Evolutionary conservation across 2,329 filamentous ascomycete genomes (phyloP), one percentile per base, ranked within the genome.

Genomic region (Trichoderma koningiopsis): DNA sequence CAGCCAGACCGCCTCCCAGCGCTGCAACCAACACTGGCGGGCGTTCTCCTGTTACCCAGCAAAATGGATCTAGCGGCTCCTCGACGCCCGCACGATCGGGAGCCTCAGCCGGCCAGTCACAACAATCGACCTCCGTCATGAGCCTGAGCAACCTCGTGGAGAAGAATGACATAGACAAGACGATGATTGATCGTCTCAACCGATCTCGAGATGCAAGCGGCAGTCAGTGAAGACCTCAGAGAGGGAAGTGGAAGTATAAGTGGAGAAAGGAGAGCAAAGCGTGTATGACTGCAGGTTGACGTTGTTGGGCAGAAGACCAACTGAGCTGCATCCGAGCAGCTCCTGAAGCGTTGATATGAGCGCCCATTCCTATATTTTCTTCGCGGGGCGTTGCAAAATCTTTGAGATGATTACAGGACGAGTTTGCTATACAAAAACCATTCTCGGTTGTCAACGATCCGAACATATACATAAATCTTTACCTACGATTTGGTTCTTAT

Each of bases 171-270:
- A 87, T 88, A 69, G 86, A 88, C 73, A 81, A 82, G 72, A 82
- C 79, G 70, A 88, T 88, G 86, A 79, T 88, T 68, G 82, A 83
- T 49, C 82, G 84, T 47, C 75, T 88, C 63, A 85, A 86, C 71
- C 79, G 82, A 58, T 74, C 78, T 16, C 71, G 73, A 31, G 74
- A 75, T 33, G 63, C 33, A 52, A 63, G 13, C 8, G 37, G 33
- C n/a, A 31, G 64, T 27, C 61, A 66, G 27, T 66, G 56, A 35
- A 70, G 69, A 29, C 24, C 65, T 19, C 59, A 14, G 29, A 5
- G n/a, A 49, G 8, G 24, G 43, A 61, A 35, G 37, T 3, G 58
- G 37, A 4, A 29, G 35, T 16, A 35, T 11, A 31, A 19, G 22
- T 27, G 27, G 4, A 14, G 24, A 56, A 37, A 49, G 19, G 56